phyloP scores from a whole-genome alignment of 2,329 filamentous ascomycete species.

The Helminthosporium solani region DNA sequence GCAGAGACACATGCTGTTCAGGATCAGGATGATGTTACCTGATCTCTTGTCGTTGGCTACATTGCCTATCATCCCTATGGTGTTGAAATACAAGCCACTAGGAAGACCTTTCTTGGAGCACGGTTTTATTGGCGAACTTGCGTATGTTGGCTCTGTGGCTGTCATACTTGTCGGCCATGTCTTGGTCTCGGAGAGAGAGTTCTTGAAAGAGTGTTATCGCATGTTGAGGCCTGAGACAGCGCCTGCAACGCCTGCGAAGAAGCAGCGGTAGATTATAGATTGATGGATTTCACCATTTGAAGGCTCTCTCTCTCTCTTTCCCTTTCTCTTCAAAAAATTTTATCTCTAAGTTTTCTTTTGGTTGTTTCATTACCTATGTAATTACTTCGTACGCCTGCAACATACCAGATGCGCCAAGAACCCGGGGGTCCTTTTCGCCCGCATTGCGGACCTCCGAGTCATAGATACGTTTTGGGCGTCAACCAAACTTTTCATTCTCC shows the following conservation, averaged over 20 bases:
- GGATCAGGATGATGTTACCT: constrained; percentile 21
- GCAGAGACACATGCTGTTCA: constrained; percentile 19
- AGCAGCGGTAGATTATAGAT: constrained; percentile 1
- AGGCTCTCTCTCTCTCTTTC: too few relatives aligned
- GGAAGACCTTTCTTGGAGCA: constrained; percentile 30
- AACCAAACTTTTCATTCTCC: constrained; percentile 19
- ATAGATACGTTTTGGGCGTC: constrained; percentile 28
- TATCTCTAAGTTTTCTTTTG: too few relatives aligned
- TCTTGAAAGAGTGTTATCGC: constrained; percentile 36
- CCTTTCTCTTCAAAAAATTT: not conserved
- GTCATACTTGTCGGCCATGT: constrained; percentile 39
- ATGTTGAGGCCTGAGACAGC: constrained; percentile 27
- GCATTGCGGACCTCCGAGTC: constrained; percentile 24
- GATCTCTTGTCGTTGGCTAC: constrained; percentile 37
- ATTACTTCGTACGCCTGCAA: too few relatives aligned
- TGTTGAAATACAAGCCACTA: constrained; percentile 36
- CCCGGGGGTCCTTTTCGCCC: constrained; percentile 21
- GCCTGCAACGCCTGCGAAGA: not conserved
- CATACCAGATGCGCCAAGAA: constrained; percentile 24
- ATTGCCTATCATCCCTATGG: constrained; percentile 38
- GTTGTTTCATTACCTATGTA: too few relatives aligned
- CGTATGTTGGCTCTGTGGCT: constrained; percentile 40
- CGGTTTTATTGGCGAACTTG: constrained; percentile 47
- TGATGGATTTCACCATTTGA: too few relatives aligned
- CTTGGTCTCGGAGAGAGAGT: constrained; percentile 33